Evolutionary conservation across 495 filamentous ascomycete genomes (phyloP).

Genomic region (Penicillium herquei): DNA sequence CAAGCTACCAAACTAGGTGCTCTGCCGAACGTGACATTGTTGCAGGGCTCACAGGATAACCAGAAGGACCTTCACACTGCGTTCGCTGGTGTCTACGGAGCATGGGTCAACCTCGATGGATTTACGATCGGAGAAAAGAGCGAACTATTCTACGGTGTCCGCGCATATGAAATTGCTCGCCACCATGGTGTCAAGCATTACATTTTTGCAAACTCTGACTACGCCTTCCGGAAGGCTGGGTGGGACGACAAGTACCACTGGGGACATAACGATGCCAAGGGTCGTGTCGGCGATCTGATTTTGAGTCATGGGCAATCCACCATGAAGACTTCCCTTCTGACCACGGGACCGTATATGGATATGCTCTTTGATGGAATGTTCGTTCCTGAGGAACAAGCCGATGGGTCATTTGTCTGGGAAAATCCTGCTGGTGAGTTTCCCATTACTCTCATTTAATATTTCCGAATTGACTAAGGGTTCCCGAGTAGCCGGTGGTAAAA

Average conservation of each 20-base stretch:
- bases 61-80: constrained; percentile 39
- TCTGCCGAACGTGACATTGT: constrained; percentile 41
- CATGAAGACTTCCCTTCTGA: constrained; percentile 37
- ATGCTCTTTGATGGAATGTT: no score
- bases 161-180: constrained; percentile 54
- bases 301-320: constrained; percentile 21
- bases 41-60: constrained; percentile 45
- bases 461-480: no score
- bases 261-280: constrained; percentile 55
- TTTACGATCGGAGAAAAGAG: constrained; percentile 52
- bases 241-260: constrained; percentile 40
- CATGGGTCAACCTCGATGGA: constrained; percentile 56
- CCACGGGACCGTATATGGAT: not conserved
- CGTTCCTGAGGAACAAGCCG: no score
- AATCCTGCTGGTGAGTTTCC: no score
- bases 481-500: constrained; percentile 13
- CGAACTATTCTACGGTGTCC: constrained; percentile 55
- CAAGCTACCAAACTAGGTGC: constrained; percentile 37
- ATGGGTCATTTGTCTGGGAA: no score
- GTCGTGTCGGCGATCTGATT: constrained; percentile 52
- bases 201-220: constrained; percentile 52
- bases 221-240: constrained; percentile 6
- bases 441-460: no score
- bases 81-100: constrained; percentile 44
- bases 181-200: constrained; percentile 51